Base-by-base conservation (phyloP, 2,329 filamentous ascomycete species). In the Bipolaris bicolor region DNA sequence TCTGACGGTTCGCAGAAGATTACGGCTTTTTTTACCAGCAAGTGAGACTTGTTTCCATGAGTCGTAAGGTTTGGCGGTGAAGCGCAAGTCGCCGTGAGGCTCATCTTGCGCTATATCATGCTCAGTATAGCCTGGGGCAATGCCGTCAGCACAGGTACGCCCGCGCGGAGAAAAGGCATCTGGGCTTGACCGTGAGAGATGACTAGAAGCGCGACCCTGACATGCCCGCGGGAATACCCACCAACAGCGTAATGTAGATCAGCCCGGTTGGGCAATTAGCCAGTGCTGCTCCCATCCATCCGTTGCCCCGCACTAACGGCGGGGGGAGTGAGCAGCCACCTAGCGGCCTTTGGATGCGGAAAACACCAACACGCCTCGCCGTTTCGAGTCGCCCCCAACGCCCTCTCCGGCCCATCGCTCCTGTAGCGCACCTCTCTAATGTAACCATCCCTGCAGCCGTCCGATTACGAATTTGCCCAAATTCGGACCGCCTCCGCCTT, bases 21-120 rank as follows among this genome's bases (percentile, higher is more conserved):
- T 57, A 86, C 84, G 34, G 82, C 75, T 67, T 86, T 86, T 70
- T 86, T 86, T 69, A 77, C 72, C 36, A 82, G 79, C 40, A 82
- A 80, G 68, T 81, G 73, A 74, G 44, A 41, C 46, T 29, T 20
- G 7, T 2, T 13, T 46, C n/a, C 46, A 54, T 20, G 36, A 34
- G 11, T 52, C 33, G 13, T 20, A 24, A 39, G 16, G 33, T 49
- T 37, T 49, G 22, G 48, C 54, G 65, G 65, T 67, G 63, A 62
- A 52, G 31, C 41, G 51, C 24, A 54, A 55, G 40, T 54, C 60
- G 46, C 53, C 24, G 46, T 57, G 59, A 63, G 60, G 61, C 61
- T 57, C 66, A 39, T 52, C 13, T 45, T 41, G 20, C 52, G 63
- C 57, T 62, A 65, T 55, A 49, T 52, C 16, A 48, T 57, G 40